These are phyloP conservation scores for Bipolaris gigantea DNA, from an alignment of 2,329 filamentous ascomycete species.

Conservation along the genomic window DNA sequence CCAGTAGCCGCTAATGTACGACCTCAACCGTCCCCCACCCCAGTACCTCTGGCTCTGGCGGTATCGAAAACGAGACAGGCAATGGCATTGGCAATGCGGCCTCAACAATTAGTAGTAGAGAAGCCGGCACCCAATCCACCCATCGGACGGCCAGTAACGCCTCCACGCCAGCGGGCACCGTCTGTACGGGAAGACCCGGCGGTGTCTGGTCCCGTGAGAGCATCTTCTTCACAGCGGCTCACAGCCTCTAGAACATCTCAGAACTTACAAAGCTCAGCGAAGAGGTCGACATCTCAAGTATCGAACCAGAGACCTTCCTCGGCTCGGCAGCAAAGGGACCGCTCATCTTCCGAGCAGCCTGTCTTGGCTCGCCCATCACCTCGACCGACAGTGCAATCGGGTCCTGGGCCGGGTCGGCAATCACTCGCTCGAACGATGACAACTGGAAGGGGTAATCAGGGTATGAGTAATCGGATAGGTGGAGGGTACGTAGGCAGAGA, in stretches of 20 bases:
- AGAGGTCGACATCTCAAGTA: constrained; percentile 3
- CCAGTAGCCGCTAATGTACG: background rate
- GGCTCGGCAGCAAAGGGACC: constrained; percentile 2
- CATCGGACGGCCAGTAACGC: constrained; percentile 3
- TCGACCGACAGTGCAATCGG: constrained; percentile 10
- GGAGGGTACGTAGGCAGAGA: background rate
- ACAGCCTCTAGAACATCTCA: background rate
- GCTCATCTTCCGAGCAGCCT: constrained; percentile 4
- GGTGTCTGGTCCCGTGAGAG: background rate
- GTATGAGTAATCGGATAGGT: constrained; percentile 14
- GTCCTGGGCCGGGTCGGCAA: constrained; percentile 5
- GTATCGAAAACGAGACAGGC: constrained; percentile 2
- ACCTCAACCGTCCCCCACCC: constrained; percentile 4
- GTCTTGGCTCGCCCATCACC: constrained; percentile 8
- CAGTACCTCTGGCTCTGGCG: constrained; percentile 4
- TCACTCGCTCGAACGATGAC: constrained; percentile 29
- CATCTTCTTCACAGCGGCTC: background rate
- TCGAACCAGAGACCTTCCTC: background rate
- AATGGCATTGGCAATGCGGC: background rate
- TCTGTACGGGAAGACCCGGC: constrained; percentile 10
- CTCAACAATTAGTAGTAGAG: background rate
- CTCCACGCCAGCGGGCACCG: constrained; percentile 4
- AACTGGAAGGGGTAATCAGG: constrained; percentile 17
- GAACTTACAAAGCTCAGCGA: background rate
- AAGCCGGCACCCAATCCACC: background rate